Percentiles rank a stretch among this genome's conserved stretches.
phyloP scores from a whole-genome alignment of 805 yeast genomes.

The Spathaspora passalidarum region DNA sequence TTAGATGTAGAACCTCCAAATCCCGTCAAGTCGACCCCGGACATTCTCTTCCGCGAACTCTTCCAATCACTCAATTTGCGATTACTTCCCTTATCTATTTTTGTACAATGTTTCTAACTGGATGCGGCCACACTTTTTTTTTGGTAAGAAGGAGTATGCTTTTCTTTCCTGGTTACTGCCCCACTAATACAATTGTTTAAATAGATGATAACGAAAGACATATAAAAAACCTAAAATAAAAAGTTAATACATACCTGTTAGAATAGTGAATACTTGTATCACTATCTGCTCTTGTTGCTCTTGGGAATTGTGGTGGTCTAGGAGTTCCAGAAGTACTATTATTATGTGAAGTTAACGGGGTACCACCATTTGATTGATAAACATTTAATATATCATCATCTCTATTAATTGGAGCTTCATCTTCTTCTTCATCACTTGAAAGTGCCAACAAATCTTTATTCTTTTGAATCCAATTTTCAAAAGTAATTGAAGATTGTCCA shows the following conservation, averaged over 20 bases:
- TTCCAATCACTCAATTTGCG: no score
- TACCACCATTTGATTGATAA: slow-evolving; percentile 1
- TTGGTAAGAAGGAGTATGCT: neutral
- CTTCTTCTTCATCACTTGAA: slow-evolving; percentile 33
- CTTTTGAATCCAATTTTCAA: slow-evolving; percentile 58
- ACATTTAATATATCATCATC: slow-evolving; percentile 4
- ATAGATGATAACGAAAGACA: neutral
- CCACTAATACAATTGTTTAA: neutral
- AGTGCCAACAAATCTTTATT: slow-evolving; percentile 39
- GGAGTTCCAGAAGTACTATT: neutral
- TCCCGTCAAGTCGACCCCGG: no score
- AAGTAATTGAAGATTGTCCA: slow-evolving; percentile 26
- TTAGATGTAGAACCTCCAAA: neutral
- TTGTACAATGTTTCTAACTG: no score
- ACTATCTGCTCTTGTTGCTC: slow-evolving; percentile 29
- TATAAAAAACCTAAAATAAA: neutral
- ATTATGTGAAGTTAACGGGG: slow-evolving; percentile 5
- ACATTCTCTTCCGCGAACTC: neutral
- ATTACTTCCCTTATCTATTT: no score
- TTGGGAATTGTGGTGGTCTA: slow-evolving; percentile 16
- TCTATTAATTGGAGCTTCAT: neutral
- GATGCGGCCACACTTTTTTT: no score
- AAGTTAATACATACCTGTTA: slow-evolving; percentile 7
- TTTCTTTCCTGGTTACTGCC: neutral
- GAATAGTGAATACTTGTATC: slow-evolving; percentile 34